These are phyloP conservation scores for Penicillium pancosmium DNA, from an alignment of 495 filamentous ascomycete species.

Conservation along the genomic window DNA sequence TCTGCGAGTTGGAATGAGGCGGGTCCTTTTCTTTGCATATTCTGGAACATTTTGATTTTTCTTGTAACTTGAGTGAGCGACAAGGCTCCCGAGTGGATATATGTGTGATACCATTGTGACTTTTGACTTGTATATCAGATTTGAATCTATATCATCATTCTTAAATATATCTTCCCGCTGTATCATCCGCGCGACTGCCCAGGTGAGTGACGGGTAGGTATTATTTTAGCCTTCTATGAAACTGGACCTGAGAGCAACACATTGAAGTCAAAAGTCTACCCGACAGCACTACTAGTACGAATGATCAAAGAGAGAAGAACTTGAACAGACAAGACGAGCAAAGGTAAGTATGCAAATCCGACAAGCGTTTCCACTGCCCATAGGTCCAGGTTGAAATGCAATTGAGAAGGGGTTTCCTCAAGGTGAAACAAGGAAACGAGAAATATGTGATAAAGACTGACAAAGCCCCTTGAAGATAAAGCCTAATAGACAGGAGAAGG, in stretches of 20 bases:
- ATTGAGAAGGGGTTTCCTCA: not conserved
- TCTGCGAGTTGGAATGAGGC: not conserved
- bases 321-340: not conserved
- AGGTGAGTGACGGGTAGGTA: not conserved
- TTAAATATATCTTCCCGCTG: not conserved
- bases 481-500: not conserved
- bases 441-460: not conserved
- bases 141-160: slow-evolving; percentile 4
- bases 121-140: slow-evolving; percentile 8
- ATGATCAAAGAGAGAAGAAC: not conserved
- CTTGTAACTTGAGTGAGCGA: slow-evolving; percentile 3
- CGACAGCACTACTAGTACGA: not conserved
- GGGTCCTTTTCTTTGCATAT: not conserved
- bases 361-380: not conserved
- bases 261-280: not conserved
- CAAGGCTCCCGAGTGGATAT: slow-evolving; percentile 8
- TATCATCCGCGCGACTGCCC: not conserved
- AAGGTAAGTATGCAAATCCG: not conserved
- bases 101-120: slow-evolving; percentile 22
- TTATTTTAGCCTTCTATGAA: not conserved
- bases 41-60: not conserved
- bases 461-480: slow-evolving; percentile 3
- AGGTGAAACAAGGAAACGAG: not conserved
- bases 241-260: not conserved
- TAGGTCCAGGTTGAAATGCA: not conserved